Base-by-base conservation (phyloP, 164 flowering plant species). In the Tinospora cordifolia region DNA sequence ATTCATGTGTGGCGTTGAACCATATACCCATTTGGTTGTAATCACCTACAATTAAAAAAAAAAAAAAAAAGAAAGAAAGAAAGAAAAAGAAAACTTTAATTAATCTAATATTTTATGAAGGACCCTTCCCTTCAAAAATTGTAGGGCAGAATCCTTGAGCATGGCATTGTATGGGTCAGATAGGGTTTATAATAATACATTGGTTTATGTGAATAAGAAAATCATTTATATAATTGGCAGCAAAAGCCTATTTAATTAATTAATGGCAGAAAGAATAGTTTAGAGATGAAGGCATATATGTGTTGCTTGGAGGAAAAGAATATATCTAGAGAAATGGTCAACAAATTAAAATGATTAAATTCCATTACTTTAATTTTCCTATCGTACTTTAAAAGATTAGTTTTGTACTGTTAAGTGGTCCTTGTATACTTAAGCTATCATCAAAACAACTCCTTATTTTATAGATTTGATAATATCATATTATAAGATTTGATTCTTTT, bases 391-490 rank as follows among this genome's bases (percentile, higher is more conserved):
- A n/a, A 54, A 54, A 54, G 60, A 54, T 54, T 54, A 22, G 24
- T 54, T 54, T 54, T 54, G 60, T 6, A 54, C 60, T 54, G 60
- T 54, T 54, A 5, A 17, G 60, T 54, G 60, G 60, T 54, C 60
- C 60, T 44, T 54, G n/a, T n/a, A 22, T 2, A n/a, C 21, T 54
- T 54, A 54, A 54, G n/a, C n/a, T 19, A 54, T 54, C 60, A n/a
- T 54, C 60, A n/a, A 54, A 1, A 54, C 24, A 54, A 21, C 24
- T 54, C 46, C 8, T 54, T 9, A 2, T 19, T 54, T 54, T 54
- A 21, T 54, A 54, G 60, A 54, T 54, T 54, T 54, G 60, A 54
- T 54, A 54, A 54, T 54, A 24, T 17, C 60, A 54, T 22, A 54
- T 54, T 54, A 15, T 8, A 54, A 54, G 60, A 54, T 54, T n/a